Percentiles rank a stretch among this genome's conserved stretches.
Evolutionary conservation across 768 basidiomycete genomes (phyloP).

Genomic region (Hemileccinum rubropunctum): DNA sequence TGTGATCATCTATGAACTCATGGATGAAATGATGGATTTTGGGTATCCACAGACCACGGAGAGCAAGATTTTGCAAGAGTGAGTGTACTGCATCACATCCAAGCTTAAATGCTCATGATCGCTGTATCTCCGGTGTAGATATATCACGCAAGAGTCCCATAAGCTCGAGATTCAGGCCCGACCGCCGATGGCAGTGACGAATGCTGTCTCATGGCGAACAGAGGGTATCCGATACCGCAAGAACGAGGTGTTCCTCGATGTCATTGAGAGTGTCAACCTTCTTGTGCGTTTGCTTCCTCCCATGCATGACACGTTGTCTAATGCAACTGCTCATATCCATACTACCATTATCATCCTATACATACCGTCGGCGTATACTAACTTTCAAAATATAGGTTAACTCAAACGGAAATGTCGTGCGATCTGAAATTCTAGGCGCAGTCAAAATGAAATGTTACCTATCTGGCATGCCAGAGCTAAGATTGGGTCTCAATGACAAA

Average conservation of each 20-base stretch:
- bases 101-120: not conserved
- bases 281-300: slow-evolving; percentile 52
- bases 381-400: slow-evolving; percentile 66
- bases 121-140: slow-evolving; percentile 42
- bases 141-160: slow-evolving; percentile 98
- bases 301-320: not conserved
- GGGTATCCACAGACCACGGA: slow-evolving; percentile 99
- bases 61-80: slow-evolving; percentile 98
- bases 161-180: slow-evolving; percentile 92
- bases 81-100: slow-evolving; percentile 24
- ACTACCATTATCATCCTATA: no score
- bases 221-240: slow-evolving; percentile 97
- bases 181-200: slow-evolving; percentile 96
- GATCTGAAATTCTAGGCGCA: slow-evolving; percentile 96
- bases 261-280: slow-evolving; percentile 96
- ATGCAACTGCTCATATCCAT: no score
- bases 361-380: not conserved
- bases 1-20: slow-evolving; percentile 96
- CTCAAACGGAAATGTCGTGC: slow-evolving; percentile 93
- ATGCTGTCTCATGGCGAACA: slow-evolving; percentile 97
- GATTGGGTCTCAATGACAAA: slow-evolving; percentile 96
- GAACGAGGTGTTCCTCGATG: slow-evolving; percentile 99
- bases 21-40: slow-evolving; percentile 99
- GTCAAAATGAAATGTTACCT: slow-evolving; percentile 99
- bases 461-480: slow-evolving; percentile 98